These are phyloP conservation scores for Cladosporium sp. DNA, from an alignment of 2,329 filamentous ascomycete species.

Conservation along the genomic window DNA sequence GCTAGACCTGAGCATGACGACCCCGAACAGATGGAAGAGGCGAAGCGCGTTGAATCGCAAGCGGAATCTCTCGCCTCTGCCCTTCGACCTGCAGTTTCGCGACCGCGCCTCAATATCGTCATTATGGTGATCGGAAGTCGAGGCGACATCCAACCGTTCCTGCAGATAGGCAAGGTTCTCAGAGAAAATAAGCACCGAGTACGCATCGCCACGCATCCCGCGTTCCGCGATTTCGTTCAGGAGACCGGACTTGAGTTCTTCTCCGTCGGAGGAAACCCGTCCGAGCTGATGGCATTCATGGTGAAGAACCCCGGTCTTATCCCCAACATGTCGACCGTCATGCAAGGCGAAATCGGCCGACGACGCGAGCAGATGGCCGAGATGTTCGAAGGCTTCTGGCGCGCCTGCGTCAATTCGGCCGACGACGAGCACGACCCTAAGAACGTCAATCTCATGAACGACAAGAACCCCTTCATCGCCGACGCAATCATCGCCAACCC, in stretches of 20 bases:
- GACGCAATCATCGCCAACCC: slow-evolving; percentile 78
- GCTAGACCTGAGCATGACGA: slow-evolving; percentile 19
- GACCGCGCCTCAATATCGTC: slow-evolving; percentile 67
- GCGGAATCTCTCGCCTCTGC: slow-evolving; percentile 24
- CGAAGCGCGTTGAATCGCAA: slow-evolving; percentile 16
- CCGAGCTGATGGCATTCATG: slow-evolving; percentile 69
- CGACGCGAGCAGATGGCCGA: slow-evolving; percentile 70
- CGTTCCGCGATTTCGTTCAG: slow-evolving; percentile 70
- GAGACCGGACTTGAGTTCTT: slow-evolving; percentile 63
- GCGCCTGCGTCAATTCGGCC: slow-evolving; percentile 76
- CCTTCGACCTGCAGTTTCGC: slow-evolving; percentile 20
- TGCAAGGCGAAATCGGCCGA: slow-evolving; percentile 71
- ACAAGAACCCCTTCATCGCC: slow-evolving; percentile 67
- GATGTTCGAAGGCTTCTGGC: slow-evolving; percentile 80
- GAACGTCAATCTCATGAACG: slow-evolving; percentile 41
- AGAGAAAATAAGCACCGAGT: slow-evolving; percentile 72
- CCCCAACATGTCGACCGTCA: slow-evolving; percentile 73
- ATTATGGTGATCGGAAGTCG: slow-evolving; percentile 80
- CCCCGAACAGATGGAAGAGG: slow-evolving; percentile 4
- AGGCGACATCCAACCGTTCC: slow-evolving; percentile 76
- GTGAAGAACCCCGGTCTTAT: slow-evolving; percentile 84
- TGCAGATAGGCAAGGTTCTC: slow-evolving; percentile 69
- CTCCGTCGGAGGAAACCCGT: slow-evolving; percentile 48
- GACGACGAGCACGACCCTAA: slow-evolving; percentile 57
- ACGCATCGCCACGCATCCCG: slow-evolving; percentile 72